phyloP scores from a whole-genome alignment of 805 yeast species.

The Lachancea nothofagi region DNA sequence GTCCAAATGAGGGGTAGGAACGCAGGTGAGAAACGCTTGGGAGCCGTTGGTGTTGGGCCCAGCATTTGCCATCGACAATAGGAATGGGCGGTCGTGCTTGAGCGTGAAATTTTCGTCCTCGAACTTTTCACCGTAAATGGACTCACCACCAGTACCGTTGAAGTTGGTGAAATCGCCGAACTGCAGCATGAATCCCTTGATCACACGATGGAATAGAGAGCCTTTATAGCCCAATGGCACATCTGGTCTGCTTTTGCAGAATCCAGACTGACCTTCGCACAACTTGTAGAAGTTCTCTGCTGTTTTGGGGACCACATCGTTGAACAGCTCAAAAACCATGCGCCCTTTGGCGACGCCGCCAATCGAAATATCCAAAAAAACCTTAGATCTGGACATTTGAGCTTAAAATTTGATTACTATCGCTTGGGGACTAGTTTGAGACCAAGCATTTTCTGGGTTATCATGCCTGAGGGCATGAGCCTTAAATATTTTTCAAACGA shows the following conservation, averaged over 20 bases:
- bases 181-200: slow-evolving; percentile 85
- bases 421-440: too few relatives aligned
- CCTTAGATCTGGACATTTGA: slow-evolving; percentile 40
- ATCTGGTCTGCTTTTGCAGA: slow-evolving; percentile 24
- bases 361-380: slow-evolving; percentile 73
- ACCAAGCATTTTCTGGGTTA: too few relatives aligned
- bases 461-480: too few relatives aligned
- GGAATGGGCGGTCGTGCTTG: slow-evolving; percentile 77
- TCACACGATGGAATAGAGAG: slow-evolving; percentile 89
- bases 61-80: slow-evolving; percentile 94
- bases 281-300: slow-evolving; percentile 85
- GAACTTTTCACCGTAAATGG: slow-evolving; percentile 77
- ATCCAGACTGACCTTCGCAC: slow-evolving; percentile 79
- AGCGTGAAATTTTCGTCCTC: slow-evolving; percentile 83
- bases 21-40: slow-evolving; percentile 91
- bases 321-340: slow-evolving; percentile 66
- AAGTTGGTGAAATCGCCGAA: slow-evolving; percentile 86
- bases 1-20: slow-evolving; percentile 87
- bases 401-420: too few relatives aligned
- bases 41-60: slow-evolving; percentile 96
- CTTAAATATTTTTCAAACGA: too few relatives aligned
- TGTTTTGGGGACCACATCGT: slow-evolving; percentile 77
- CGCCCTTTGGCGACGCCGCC: slow-evolving; percentile 69
- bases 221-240: slow-evolving; percentile 71
- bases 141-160: slow-evolving; percentile 76